Percentiles rank a stretch among this genome's conserved stretches.
Conservation (phyloP, 441 rosid species). For the Flueggea neowawraea region DNA sequence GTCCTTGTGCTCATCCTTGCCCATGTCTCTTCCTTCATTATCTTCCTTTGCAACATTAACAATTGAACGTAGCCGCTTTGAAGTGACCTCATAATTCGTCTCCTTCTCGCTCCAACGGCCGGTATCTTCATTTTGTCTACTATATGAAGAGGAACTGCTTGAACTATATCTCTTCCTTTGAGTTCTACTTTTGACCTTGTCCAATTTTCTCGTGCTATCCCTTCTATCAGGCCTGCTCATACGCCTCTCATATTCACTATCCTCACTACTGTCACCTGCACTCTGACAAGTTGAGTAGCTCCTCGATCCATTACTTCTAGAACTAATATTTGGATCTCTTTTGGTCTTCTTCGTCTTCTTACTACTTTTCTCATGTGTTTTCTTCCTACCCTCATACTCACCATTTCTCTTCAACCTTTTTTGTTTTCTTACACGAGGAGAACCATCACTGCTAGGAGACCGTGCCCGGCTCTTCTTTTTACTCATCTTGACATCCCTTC, state of each 20-base stretch:
- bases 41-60: slow-evolving; percentile 34
- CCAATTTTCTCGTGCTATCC: slow-evolving; percentile 18
- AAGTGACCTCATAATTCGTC: slow-evolving; percentile 26
- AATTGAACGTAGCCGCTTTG: slow-evolving; percentile 60
- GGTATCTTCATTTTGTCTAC: slow-evolving; percentile 22
- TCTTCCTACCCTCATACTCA: slow-evolving; percentile 22
- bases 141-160: slow-evolving; percentile 33
- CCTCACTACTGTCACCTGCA: slow-evolving; percentile 23
- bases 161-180: slow-evolving; percentile 31
- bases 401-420: slow-evolving; percentile 38
- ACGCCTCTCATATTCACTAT: slow-evolving; percentile 37
- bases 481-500: slow-evolving; percentile 32
- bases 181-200: slow-evolving; percentile 18
- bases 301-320: slow-evolving; percentile 26
- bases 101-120: slow-evolving; percentile 34
- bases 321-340: slow-evolving; percentile 41
- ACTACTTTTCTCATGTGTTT: slow-evolving; percentile 3
- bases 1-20: slow-evolving; percentile 37
- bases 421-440: slow-evolving; percentile 24
- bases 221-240: slow-evolving; percentile 29
- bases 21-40: slow-evolving; percentile 24
- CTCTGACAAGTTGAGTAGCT: slow-evolving; percentile 39
- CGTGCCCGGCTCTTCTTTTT: slow-evolving; percentile 45
- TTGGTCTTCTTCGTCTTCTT: slow-evolving; percentile 36
- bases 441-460: slow-evolving; percentile 46